Base-by-base conservation (phyloP, 441 rosid species). In the Gossypium laxum region DNA sequence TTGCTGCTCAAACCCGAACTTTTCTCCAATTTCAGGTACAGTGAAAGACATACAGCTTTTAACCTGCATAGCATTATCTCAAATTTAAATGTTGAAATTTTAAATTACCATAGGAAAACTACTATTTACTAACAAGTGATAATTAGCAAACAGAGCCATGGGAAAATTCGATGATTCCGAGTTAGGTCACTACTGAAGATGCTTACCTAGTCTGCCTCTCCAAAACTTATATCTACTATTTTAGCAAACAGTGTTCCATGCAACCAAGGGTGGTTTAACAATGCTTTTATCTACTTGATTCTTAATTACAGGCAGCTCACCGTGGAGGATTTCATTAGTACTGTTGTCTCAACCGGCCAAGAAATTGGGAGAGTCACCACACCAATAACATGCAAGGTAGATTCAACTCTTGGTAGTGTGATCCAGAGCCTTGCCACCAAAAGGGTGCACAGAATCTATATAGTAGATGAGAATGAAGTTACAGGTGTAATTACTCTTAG, bases 401-500 rank as follows among this genome's bases (percentile, higher is more conserved):
- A 86, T 72, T 80, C 92, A 26, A 85, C 85, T 54, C 85, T 91
- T 2, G 88, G 92, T 8, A 83, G 79, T 64, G 90, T 91, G 84
- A 86, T 91, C 63, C 77, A 87, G 64, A 75, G 76, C 74, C 89
- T 93, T 45, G 89, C 97, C 75, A 83, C 88, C 18, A 85, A 76
- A 73, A 80, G 80, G 4, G 88, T 87, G 72, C 97, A 93, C 81
- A 78, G 96, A 78, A 83, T 91, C 30, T 84, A 91, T 43, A 89
- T 85, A 59, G 89, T 79, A 5, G 86, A 75, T 12, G 90, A 78
- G 38, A 80, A 82, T 71, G 88, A 82, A 78, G 88, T 93, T 3
- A 72, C 57, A 32, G 97, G 97, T 10, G 91, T 93, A 28, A 89
- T 93, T 69, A 93, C 98, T 0, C 86, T 91, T 12, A 78, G 97